Conservation (phyloP, 768 basidiomycete genomes). For the Tricholomella constricta region DNA sequence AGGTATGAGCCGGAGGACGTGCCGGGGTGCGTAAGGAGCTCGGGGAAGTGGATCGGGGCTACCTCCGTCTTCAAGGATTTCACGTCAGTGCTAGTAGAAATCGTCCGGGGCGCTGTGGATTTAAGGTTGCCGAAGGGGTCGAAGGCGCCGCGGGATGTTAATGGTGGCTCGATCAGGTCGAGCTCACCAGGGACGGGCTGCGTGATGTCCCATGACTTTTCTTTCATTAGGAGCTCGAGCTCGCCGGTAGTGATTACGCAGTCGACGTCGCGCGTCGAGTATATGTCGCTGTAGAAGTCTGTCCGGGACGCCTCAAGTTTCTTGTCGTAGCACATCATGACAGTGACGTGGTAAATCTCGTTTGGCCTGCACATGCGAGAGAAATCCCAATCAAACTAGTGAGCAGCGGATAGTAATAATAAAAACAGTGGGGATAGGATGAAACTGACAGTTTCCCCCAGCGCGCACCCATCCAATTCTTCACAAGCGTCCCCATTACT, state of each 20-base stretch:
- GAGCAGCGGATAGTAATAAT: not conserved
- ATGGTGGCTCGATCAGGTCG: conserved; percentile 24
- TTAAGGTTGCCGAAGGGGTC: conserved; percentile 6
- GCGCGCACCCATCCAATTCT: conserved; percentile 75
- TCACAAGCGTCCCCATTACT: conserved; percentile 91
- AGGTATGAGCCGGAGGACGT: conserved; percentile 93
- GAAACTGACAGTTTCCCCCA: conserved; percentile 69
- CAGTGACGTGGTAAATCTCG: conserved; percentile 92
- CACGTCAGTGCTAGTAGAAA: too few relatives aligned
- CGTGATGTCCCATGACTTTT: conserved; percentile 79
- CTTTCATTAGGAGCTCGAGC: conserved; percentile 80
- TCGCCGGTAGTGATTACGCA: conserved; percentile 98
- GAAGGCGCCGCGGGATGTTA: conserved; percentile 12
- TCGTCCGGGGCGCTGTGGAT: not conserved
- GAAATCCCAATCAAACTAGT: too few relatives aligned
- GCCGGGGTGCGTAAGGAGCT: conserved; percentile 76
- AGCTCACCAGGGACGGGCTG: conserved; percentile 55
- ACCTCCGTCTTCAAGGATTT: conserved; percentile 8
- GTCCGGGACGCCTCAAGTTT: conserved; percentile 96
- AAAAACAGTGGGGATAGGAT: not conserved
- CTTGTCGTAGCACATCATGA: conserved; percentile 99
- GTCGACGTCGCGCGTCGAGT: conserved; percentile 90
- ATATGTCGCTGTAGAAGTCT: conserved; percentile 85
- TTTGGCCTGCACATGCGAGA: conserved; percentile 60
- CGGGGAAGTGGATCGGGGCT: conserved; percentile 49